These are phyloP conservation scores for Oryza glumipatula DNA, from an alignment of 176 grass and related monocot species.

Conservation along the genomic window DNA sequence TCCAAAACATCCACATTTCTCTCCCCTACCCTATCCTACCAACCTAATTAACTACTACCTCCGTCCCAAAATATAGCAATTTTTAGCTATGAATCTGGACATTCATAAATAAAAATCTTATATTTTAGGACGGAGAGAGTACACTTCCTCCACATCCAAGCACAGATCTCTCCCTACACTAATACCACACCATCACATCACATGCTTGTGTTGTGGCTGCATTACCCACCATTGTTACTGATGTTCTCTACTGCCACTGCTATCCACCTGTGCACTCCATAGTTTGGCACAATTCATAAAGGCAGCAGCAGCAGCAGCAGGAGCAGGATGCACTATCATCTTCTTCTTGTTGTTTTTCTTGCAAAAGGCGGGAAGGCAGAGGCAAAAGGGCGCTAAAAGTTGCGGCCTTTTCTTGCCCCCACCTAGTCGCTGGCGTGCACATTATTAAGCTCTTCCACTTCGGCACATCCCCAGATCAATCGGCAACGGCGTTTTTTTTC, in stretches of 20 bases:
- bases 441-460: background rate
- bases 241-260: background rate
- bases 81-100: no score
- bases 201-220: background rate
- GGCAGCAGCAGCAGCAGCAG: background rate
- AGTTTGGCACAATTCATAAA: constrained; percentile 7
- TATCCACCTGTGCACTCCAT: background rate
- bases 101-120: no score
- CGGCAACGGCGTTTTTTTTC: background rate
- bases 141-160: background rate
- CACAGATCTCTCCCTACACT: constrained; percentile 21
- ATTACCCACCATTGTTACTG: background rate
- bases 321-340: background rate
- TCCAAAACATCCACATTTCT: background rate
- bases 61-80: no score
- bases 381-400: constrained; percentile 1
- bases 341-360: background rate
- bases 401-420: background rate
- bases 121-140: no score
- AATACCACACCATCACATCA: background rate
- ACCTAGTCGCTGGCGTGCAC: constrained; percentile 13
- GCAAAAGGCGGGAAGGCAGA: constrained; percentile 27
- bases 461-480: background rate
- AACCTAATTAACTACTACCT: no score
- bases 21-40: constrained; percentile 2